Conservation (phyloP, 805 yeast species). For the Brettanomyces bruxellensis region DNA sequence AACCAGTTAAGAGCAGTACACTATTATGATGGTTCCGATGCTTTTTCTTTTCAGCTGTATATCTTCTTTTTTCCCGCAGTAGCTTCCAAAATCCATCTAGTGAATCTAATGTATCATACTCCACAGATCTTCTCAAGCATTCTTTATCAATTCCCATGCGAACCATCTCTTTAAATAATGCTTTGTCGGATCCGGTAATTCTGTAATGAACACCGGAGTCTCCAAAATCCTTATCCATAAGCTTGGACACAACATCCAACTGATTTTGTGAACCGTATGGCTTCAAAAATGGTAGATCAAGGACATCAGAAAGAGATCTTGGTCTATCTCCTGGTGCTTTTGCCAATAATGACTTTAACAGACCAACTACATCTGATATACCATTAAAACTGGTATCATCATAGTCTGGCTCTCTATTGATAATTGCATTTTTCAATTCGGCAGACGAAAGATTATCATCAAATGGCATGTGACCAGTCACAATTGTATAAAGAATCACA, state of each 20-base stretch:
- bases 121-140: constrained; percentile 47
- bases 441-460: constrained; percentile 62
- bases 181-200: constrained; percentile 48
- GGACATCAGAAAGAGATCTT: constrained; percentile 35
- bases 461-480: constrained; percentile 86
- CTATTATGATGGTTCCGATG: constrained; percentile 3
- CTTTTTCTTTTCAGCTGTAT: constrained; percentile 22
- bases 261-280: constrained; percentile 33
- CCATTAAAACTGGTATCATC: constrained; percentile 12
- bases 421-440: constrained; percentile 49
- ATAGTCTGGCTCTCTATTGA: constrained; percentile 57
- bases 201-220: background rate
- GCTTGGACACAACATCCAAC: constrained; percentile 29
- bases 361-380: constrained; percentile 37
- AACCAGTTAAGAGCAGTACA: background rate
- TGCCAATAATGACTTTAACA: constrained; percentile 46
- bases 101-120: constrained; percentile 55
- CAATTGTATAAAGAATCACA: constrained; percentile 73
- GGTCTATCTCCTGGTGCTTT: constrained; percentile 67
- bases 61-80: constrained; percentile 43
- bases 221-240: constrained; percentile 20
- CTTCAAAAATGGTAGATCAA: constrained; percentile 41
- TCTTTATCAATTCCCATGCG: constrained; percentile 59
- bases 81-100: constrained; percentile 71
- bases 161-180: constrained; percentile 48